Base-by-base conservation (phyloP, 2,329 filamentous ascomycete species). In the Ampelomyces quisqualis region DNA sequence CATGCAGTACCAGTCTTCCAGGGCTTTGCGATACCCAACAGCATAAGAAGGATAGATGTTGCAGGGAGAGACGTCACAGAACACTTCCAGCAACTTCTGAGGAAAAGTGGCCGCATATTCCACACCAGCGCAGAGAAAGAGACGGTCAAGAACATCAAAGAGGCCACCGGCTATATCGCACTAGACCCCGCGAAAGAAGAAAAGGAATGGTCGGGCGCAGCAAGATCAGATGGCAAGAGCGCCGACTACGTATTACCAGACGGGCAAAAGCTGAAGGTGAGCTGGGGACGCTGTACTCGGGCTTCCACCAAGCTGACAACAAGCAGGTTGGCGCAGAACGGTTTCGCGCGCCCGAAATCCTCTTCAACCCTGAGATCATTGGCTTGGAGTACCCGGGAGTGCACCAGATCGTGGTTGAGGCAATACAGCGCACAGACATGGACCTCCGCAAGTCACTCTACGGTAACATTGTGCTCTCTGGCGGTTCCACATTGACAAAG, bases 41-140 rank as follows among this genome's bases (percentile, higher is more conserved):
- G 88, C 69, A 96, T 98, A 71, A 82, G 90, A 53, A 80, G 93
- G 53, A 96, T 98, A 65, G 93, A 98, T 67, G 90, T 98, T 21
- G 93, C 93, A 9, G 93, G 93, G 19, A 81, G 93, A 58, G 93
- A 98, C 69, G 89, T 98, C 14, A 98, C 93, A 32, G 93, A 98
- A 70, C 84, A 98, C 66, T 76, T 98, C 73, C 93, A 98, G 71
- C 84, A 86, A 45, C 73, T 97, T 57, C 76, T 98, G 55, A 81
- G 93, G 62, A 97, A 96, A 77, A 88, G 84, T 57, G 93, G 93
- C 34, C 89, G 93, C 65, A 82, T 96, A 13, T 95, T 98, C 69
- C 91, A 97, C 72, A 98, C 93, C 13, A 96, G 90, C 66, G 93
- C 93, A 9, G 93, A 98, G 77, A 98, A 98, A 75, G 93, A 98